A percentile compares a stretch with the other conserved stretches of the same genome.
phyloP scores from a whole-genome alignment of 2,329 filamentous ascomycete genomes.

The Cryphonectria parasitica region DNA sequence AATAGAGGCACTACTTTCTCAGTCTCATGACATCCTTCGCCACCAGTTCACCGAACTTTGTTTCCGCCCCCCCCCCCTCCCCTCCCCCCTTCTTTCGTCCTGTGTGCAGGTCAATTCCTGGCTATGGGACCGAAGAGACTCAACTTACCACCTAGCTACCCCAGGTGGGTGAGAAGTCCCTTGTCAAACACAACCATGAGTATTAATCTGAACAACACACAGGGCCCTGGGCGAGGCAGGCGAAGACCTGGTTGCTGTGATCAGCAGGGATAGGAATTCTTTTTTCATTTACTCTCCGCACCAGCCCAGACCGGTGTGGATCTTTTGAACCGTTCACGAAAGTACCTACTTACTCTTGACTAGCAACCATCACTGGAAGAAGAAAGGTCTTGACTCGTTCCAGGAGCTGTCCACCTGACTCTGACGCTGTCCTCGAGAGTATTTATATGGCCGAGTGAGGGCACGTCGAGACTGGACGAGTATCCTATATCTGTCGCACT shows the following conservation, averaged over 20 bases:
- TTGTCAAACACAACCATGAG: neutral
- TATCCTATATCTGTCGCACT: neutral
- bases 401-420: neutral
- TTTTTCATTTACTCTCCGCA: neutral
- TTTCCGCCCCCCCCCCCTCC: neutral
- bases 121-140: neutral
- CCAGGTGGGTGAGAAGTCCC: neutral
- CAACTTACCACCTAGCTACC: neutral
- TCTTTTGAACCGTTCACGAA: neutral
- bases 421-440: neutral
- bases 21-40: neutral
- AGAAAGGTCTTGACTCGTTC: conserved; percentile 1
- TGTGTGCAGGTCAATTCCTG: neutral
- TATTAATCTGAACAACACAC: neutral
- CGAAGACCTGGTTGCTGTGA: neutral
- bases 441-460: neutral
- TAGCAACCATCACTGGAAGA: neutral
- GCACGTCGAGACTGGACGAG: neutral
- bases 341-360: neutral
- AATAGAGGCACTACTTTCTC: neutral
- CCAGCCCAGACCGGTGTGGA: conserved; percentile 2
- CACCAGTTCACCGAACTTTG: neutral
- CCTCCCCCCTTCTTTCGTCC: too few species aligned
- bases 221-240: neutral
- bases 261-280: neutral